Conservation (phyloP, 352 stramenopile genomes). For the Phytophthora citricola region DNA sequence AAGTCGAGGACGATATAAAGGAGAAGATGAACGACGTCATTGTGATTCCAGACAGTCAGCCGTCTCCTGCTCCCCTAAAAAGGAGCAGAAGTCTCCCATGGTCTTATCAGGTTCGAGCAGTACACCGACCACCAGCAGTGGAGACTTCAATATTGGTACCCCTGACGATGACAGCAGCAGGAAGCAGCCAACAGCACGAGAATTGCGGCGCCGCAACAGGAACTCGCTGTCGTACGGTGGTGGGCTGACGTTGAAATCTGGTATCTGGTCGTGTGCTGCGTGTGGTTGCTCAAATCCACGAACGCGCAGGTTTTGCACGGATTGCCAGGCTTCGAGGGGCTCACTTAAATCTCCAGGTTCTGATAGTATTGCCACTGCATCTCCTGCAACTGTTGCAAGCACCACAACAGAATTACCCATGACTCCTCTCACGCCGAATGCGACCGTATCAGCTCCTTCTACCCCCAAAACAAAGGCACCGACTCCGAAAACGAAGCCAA, state of each 20-base stretch:
- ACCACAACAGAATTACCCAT: conserved; percentile 18
- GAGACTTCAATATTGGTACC: conserved; percentile 23
- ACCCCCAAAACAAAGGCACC: conserved; percentile 12
- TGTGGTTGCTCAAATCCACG: conserved; percentile 64
- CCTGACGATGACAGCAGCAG: conserved; percentile 6
- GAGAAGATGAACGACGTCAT: conserved; percentile 11
- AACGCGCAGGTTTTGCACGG: conserved; percentile 52
- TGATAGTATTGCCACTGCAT: conserved; percentile 10
- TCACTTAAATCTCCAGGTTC: conserved; percentile 25
- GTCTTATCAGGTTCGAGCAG: conserved; percentile 14
- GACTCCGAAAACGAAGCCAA: conserved; percentile 17
- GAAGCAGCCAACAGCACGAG: conserved; percentile 32
- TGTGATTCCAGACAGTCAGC: conserved; percentile 30
- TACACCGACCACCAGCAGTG: conserved; percentile 10
- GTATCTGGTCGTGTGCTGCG: conserved; percentile 60
- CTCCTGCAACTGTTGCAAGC: conserved; percentile 16
- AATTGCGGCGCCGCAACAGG: conserved; percentile 37
- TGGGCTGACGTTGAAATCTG: conserved; percentile 42
- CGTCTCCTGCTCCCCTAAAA: conserved; percentile 11
- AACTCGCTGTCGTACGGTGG: conserved; percentile 27
- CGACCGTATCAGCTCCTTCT: neutral
- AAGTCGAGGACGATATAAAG: conserved; percentile 20
- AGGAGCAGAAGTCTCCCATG: conserved; percentile 14
- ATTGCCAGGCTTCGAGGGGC: conserved; percentile 46
- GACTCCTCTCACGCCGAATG: conserved; percentile 15